phyloP scores from a whole-genome alignment of 1,284 basidiomycete genomes.

The Coniferiporia sulphurascens region DNA sequence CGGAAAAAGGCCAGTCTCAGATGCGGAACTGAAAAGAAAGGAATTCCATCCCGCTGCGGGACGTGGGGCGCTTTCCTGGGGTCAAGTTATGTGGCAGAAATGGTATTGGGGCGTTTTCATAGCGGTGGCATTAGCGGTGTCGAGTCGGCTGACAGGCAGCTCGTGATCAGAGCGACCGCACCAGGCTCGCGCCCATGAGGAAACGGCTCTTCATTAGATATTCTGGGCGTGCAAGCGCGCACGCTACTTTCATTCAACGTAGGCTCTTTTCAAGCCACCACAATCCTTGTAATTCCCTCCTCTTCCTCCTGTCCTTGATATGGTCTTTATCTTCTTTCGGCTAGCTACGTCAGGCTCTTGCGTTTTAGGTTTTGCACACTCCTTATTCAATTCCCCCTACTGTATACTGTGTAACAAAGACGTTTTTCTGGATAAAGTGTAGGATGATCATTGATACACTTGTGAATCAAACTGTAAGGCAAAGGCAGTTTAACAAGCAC shows the following conservation, averaged over 20 bases:
- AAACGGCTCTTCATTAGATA: not conserved
- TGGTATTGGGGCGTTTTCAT: constrained; percentile 80
- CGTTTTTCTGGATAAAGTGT: not conserved
- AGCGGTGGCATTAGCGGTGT: constrained; percentile 68
- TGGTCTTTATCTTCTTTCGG: not conserved
- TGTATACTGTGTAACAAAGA: constrained; percentile 7
- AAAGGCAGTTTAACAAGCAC: too few species aligned
- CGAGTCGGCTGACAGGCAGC: constrained; percentile 48
- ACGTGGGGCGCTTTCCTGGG: constrained; percentile 52
- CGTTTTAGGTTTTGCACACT: not conserved
- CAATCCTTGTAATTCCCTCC: constrained; percentile 1
- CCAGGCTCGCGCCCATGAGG: not conserved
- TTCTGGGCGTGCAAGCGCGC: too few species aligned
- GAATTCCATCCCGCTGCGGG: constrained; percentile 21
- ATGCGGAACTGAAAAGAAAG: constrained; percentile 19
- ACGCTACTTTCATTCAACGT: not conserved
- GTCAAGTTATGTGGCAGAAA: constrained; percentile 70
- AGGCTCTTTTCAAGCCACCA: not conserved
- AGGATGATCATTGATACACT: not conserved
- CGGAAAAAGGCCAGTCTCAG: constrained; percentile 20
- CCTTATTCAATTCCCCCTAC: not conserved
- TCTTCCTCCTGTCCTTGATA: not conserved
- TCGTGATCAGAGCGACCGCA: not conserved
- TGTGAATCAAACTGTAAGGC: too few species aligned
- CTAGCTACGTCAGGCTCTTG: not conserved